Evolutionary conservation across 129 eudicot species (phyloP).

Genomic region (Dittrichia graveolens): DNA sequence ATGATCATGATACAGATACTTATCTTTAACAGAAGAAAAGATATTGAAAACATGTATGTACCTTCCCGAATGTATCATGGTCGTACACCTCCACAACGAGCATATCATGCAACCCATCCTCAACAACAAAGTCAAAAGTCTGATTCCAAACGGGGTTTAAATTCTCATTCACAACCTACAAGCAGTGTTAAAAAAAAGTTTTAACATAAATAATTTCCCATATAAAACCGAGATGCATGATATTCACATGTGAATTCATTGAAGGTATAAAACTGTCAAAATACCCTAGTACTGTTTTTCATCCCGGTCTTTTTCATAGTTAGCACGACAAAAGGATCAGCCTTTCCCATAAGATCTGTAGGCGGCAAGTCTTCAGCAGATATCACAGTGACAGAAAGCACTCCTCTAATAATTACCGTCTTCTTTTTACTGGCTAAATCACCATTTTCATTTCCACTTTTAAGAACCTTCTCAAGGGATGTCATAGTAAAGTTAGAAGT

Average conservation of each 20-base stretch:
- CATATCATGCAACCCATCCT: slow-evolving; percentile 98
- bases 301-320: slow-evolving; percentile 77
- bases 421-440: slow-evolving; percentile 43
- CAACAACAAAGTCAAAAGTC: slow-evolving; percentile 94
- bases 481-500: slow-evolving; percentile 66
- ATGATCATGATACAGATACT: background rate
- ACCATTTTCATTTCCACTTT: slow-evolving; percentile 63
- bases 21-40: no score
- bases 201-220: background rate
- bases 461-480: slow-evolving; percentile 75
- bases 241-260: background rate
- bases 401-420: slow-evolving; percentile 77
- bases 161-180: slow-evolving; percentile 86
- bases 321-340: slow-evolving; percentile 85
- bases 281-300: slow-evolving; percentile 85
- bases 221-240: background rate
- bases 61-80: slow-evolving; percentile 99
- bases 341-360: slow-evolving; percentile 81
- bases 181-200: slow-evolving; percentile 5
- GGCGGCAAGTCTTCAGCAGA: slow-evolving; percentile 90
- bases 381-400: slow-evolving; percentile 78
- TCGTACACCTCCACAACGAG: slow-evolving; percentile 80
- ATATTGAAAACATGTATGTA: slow-evolving; percentile 24
- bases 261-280: slow-evolving; percentile 12
- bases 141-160: slow-evolving; percentile 97